These are phyloP conservation scores for Aspergillus piperis DNA, from an alignment of 2,329 filamentous ascomycete species.

Conservation along the genomic window DNA sequence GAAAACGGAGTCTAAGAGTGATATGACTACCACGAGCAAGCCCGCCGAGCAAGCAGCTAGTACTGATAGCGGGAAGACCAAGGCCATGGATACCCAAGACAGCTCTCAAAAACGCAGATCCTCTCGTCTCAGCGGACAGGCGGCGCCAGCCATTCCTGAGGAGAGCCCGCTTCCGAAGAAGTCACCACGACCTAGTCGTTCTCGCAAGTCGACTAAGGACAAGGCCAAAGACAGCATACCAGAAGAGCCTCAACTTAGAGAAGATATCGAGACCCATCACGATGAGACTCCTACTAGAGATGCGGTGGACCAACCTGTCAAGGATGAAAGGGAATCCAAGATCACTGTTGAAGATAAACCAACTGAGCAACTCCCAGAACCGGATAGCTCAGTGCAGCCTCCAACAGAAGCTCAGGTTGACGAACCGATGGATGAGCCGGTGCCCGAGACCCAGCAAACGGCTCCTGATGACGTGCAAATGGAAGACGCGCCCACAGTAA, in stretches of 20 bases:
- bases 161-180: constrained; percentile 17
- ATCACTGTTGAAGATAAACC: neutral
- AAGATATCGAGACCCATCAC: neutral
- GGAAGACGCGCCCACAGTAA: constrained; percentile 10
- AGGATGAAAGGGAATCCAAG: neutral
- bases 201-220: constrained; percentile 23
- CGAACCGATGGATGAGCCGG: neutral
- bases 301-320: neutral
- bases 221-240: constrained; percentile 17
- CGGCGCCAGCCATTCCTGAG: constrained; percentile 15
- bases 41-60: neutral
- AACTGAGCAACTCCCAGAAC: neutral
- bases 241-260: constrained; percentile 8
- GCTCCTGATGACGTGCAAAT: constrained; percentile 19
- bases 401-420: neutral
- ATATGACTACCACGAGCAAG: neutral
- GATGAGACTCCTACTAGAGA: neutral
- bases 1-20: constrained; percentile 22
- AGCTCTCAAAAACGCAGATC: constrained; percentile 35
- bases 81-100: constrained; percentile 15
- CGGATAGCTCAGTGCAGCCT: neutral
- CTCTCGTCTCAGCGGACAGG: constrained; percentile 28
- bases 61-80: constrained; percentile 5
- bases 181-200: constrained; percentile 19
- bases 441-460: neutral